phyloP scores from a whole-genome alignment of 805 yeast species.

The Danielia reshetovae region DNA sequence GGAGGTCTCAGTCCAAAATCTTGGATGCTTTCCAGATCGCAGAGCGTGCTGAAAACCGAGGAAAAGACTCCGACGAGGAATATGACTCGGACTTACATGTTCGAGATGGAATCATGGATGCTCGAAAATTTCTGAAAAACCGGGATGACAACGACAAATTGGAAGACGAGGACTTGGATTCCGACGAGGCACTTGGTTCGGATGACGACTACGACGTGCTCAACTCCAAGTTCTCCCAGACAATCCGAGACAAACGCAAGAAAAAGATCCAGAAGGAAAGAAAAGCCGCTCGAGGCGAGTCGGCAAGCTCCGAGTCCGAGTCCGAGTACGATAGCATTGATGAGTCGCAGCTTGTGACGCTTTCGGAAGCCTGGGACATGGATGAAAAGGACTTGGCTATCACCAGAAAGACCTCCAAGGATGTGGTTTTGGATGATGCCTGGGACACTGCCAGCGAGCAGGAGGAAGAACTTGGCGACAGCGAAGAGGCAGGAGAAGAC shows the following conservation, averaged over 20 bases:
- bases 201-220: conserved; percentile 65
- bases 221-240: conserved; percentile 65
- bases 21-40: conserved; percentile 45
- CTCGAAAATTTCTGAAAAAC: conserved; percentile 30
- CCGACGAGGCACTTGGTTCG: conserved; percentile 86
- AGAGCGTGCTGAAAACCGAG: conserved; percentile 27
- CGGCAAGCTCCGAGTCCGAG: conserved; percentile 29
- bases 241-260: conserved; percentile 51
- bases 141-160: conserved; percentile 27
- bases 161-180: conserved; percentile 67
- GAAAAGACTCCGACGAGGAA: conserved; percentile 16
- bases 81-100: conserved; percentile 21
- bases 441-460: conserved; percentile 12
- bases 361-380: conserved; percentile 87
- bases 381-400: conserved; percentile 41
- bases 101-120: conserved; percentile 39
- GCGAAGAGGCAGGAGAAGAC: conserved; percentile 16
- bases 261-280: conserved; percentile 32
- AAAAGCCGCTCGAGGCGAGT: conserved; percentile 22
- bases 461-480: conserved; percentile 19
- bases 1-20: conserved; percentile 34
- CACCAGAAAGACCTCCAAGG: conserved; percentile 2
- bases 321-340: conserved; percentile 71
- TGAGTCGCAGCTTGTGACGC: conserved; percentile 67
- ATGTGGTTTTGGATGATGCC: conserved; percentile 15